Evolutionary conservation across 2,329 filamentous ascomycete genomes (phyloP).

Genomic region (Knufia fluminis): DNA sequence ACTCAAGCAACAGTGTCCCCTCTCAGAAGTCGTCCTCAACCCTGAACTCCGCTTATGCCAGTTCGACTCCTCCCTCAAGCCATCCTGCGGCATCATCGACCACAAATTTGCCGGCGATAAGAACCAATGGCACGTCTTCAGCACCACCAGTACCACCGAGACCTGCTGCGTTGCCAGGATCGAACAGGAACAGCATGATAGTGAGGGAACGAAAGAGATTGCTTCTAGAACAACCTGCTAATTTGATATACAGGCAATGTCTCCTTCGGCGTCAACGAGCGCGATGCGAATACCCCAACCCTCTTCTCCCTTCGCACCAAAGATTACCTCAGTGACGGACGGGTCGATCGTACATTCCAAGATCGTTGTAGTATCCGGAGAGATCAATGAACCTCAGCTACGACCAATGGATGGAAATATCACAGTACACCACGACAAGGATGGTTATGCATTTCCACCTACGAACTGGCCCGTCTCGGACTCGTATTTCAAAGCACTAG

Average conservation of each 20-base stretch:
- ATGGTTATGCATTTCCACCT: conserved; percentile 60
- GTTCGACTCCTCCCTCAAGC: conserved; percentile 66
- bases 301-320: conserved; percentile 70
- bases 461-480: conserved; percentile 79
- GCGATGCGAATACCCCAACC: conserved; percentile 45
- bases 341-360: conserved; percentile 91
- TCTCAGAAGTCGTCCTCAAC: conserved; percentile 57
- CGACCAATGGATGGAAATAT: conserved; percentile 67
- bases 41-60: conserved; percentile 52
- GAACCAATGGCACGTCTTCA: conserved; percentile 43
- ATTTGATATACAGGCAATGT: conserved; percentile 24
- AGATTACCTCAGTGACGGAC: conserved; percentile 67
- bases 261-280: conserved; percentile 18
- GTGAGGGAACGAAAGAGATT: conserved; percentile 25
- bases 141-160: conserved; percentile 39
- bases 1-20: conserved; percentile 51
- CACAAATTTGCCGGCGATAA: conserved; percentile 43
- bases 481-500: conserved; percentile 82
- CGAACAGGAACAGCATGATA: conserved; percentile 35
- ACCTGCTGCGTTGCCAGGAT: conserved; percentile 34
- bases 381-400: conserved; percentile 63
- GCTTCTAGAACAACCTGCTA: not conserved
- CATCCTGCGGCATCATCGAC: conserved; percentile 57
- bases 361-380: conserved; percentile 69
- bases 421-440: conserved; percentile 71